Percentiles rank a stretch among this genome's conserved stretches.
Conservation (phyloP, 139 green algal genomes). For the Tetradesmus obliquus region DNA sequence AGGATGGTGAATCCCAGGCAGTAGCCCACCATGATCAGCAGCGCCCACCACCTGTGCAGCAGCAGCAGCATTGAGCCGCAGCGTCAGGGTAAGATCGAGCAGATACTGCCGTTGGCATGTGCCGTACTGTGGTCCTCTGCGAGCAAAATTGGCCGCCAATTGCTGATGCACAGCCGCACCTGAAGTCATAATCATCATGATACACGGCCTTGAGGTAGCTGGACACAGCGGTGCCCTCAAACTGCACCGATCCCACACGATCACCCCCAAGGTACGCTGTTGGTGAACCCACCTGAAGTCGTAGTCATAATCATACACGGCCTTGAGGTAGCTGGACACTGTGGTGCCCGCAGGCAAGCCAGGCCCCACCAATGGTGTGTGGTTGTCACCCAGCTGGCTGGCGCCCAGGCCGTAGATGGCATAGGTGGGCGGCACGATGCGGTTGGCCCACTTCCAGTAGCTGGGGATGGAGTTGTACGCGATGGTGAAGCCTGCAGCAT, state of each 20-base stretch:
- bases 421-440: slow-evolving; percentile 40
- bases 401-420: slow-evolving; percentile 48
- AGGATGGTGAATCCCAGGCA: slow-evolving; percentile 46
- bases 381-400: slow-evolving; percentile 55
- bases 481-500: slow-evolving; percentile 47
- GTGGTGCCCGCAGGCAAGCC: neutral
- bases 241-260: too few species aligned
- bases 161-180: neutral
- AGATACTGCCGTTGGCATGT: too few species aligned
- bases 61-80: neutral
- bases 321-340: slow-evolving; percentile 24
- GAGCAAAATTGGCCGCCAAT: too few species aligned
- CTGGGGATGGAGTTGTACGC: slow-evolving; percentile 42
- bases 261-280: neutral
- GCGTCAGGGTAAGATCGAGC: neutral
- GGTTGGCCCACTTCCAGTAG: slow-evolving; percentile 55
- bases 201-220: slow-evolving; percentile 30
- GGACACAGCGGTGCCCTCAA: neutral
- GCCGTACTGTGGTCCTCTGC: too few species aligned
- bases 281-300: slow-evolving; percentile 3
- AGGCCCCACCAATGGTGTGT: neutral
- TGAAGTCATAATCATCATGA: slow-evolving; percentile 48
- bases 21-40: slow-evolving; percentile 48
- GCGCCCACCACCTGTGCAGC: slow-evolving; percentile 37
- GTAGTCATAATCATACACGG: slow-evolving; percentile 49